Conservation (phyloP, 164 flowering plant species). For the Magnolia sinica region DNA sequence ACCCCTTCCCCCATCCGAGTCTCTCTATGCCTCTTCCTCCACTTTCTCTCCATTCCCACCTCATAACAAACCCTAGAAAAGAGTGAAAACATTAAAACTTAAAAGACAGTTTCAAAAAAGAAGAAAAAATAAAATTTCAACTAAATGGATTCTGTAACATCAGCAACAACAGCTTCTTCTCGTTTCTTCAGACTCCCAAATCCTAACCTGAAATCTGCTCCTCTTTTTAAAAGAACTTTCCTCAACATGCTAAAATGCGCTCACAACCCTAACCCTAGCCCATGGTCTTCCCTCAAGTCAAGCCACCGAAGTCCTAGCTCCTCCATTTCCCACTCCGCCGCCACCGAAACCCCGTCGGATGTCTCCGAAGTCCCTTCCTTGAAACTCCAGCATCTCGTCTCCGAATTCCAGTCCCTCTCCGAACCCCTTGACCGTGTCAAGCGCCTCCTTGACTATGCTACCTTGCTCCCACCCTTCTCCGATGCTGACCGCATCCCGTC, state of each 20-base stretch:
- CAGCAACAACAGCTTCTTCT: conserved; percentile 26
- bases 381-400: conserved; percentile 37
- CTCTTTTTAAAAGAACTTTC: neutral
- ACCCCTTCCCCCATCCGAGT: neutral
- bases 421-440: conserved; percentile 82
- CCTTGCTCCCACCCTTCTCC: conserved; percentile 38
- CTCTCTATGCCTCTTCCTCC: neutral
- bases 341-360: conserved; percentile 13
- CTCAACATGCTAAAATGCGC: conserved; percentile 12
- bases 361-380: conserved; percentile 21
- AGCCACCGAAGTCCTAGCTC: conserved; percentile 12
- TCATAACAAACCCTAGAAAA: neutral
- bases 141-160: conserved; percentile 36
- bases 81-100: neutral
- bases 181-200: conserved; percentile 14
- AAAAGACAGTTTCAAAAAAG: neutral
- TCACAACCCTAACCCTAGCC: conserved; percentile 18
- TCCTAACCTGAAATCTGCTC: conserved; percentile 15
- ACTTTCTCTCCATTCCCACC: neutral
- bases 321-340: conserved; percentile 35
- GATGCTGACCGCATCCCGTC: conserved; percentile 34
- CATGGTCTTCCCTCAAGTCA: conserved; percentile 3
- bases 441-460: conserved; percentile 57
- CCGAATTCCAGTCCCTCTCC: conserved; percentile 53
- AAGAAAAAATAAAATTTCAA: too few relatives aligned